These are phyloP conservation scores for Rhytidiadelphus loreus DNA, from an alignment of 225 moss, liverwort and hornwort species.

Conservation along the genomic window DNA sequence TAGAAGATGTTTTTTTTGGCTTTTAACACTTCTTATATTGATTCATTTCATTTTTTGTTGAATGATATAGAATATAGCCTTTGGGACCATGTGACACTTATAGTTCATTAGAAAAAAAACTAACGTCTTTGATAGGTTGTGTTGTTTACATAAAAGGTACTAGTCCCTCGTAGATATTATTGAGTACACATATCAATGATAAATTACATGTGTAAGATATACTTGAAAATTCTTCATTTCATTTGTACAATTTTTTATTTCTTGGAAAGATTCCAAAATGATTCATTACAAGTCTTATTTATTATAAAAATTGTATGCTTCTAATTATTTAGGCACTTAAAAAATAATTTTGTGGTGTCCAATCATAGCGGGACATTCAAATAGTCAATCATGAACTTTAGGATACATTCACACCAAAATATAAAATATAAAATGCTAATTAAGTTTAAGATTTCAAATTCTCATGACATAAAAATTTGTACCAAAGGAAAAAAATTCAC, in stretches of 20 bases:
- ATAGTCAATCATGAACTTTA: not conserved
- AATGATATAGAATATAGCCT: not conserved
- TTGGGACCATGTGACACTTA: not conserved
- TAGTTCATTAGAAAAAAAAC: not conserved
- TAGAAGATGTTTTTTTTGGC: not conserved
- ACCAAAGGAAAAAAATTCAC: too few species aligned
- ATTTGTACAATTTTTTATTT: not conserved
- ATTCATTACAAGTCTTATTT: not conserved
- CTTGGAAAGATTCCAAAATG: fast-evolving
- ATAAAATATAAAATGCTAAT: too few species aligned
- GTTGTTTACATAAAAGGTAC: not conserved
- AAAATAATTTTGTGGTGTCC: not conserved
- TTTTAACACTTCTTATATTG: not conserved
- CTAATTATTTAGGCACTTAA: not conserved
- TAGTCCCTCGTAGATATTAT: fast-evolving
- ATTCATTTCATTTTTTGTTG: not conserved
- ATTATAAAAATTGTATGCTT: not conserved
- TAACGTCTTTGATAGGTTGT: not conserved
- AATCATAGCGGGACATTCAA: not conserved
- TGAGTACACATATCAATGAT: not conserved
- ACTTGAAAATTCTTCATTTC: not conserved
- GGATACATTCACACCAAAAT: not conserved
- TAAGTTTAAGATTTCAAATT: not conserved
- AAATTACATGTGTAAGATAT: not conserved
- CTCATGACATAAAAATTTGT: not conserved